A percentile compares a stretch with the other conserved stretches of the same genome.
phyloP scores from a whole-genome alignment of 768 basidiomycete species.

The Lepiota brunneoincarnata region DNA sequence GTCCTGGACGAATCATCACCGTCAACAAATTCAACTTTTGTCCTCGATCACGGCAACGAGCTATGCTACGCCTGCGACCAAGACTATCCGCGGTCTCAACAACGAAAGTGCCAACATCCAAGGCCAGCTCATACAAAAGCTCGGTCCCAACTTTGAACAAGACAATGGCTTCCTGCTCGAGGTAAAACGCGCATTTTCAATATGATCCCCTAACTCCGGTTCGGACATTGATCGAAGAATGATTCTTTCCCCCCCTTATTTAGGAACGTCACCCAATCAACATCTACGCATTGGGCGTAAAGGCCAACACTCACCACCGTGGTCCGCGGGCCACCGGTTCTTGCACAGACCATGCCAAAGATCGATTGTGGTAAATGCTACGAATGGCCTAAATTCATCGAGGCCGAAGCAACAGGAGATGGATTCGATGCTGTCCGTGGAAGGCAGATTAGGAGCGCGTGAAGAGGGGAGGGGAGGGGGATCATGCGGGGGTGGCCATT shows the following conservation, averaged over 20 bases:
- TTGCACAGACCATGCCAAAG: background rate
- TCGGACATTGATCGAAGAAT: no score
- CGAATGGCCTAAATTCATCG: background rate
- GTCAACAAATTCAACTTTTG: conserved; percentile 18
- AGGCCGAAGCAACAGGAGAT: background rate
- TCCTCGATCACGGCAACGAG: conserved; percentile 18
- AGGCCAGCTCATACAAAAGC: conserved; percentile 1
- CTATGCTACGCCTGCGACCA: conserved; percentile 14
- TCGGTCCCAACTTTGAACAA: conserved; percentile 14
- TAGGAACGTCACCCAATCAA: conserved; percentile 14
- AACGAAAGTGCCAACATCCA: conserved; percentile 12
- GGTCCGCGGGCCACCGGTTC: background rate
- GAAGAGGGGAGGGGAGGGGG: background rate
- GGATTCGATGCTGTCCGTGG: background rate
- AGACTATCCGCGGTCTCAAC: conserved; percentile 17
- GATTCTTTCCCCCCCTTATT: background rate
- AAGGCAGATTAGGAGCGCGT: background rate
- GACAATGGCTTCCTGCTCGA: background rate
- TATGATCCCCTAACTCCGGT: background rate
- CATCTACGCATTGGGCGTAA: conserved; percentile 10
- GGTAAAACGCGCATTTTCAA: background rate
- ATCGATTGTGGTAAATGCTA: background rate
- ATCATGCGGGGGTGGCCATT: background rate
- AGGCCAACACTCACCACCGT: conserved; percentile 1
- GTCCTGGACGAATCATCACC: background rate